Evolutionary conservation across 2,329 filamentous ascomycete species (phyloP), one percentile per base, ranked within the genome.

Genomic region (Niveomyces coronatus): DNA sequence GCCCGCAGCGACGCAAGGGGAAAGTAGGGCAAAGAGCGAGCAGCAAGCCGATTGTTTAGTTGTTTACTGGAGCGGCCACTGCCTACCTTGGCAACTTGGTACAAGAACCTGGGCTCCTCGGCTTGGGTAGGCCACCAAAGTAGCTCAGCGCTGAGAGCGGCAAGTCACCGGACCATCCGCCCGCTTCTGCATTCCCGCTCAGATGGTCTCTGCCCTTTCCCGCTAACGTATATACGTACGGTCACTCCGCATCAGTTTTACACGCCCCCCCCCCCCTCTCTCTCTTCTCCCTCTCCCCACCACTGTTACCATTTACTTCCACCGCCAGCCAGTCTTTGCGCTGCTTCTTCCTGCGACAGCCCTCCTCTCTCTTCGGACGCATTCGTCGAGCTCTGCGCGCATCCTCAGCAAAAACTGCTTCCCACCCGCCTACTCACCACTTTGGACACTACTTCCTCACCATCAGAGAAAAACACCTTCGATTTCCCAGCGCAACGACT

Each of bases 101-200:
- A n/a, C n/a, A n/a, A n/a, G n/a, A n/a, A n/a, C n/a, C n/a, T n/a
- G n/a, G n/a, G n/a, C n/a, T n/a, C n/a, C n/a, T n/a, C n/a, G n/a
- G n/a, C n/a, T n/a, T n/a, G n/a, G n/a, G n/a, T n/a, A n/a, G n/a
- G n/a, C n/a, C n/a, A n/a, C n/a, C n/a, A n/a, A n/a, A 23, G 30
- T 20, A 26, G 23, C 30, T 52, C 53, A 50, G 53, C 47, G 49
- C 52, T 60, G 56, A 55, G 55, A 58, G 52, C 55, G 56, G 53
- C 56, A 54, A 56, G 55, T 58, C 55, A 55, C 54, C 54, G 54
- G 55, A 44, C 56, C 51, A 57, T 54, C 56, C 54, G 54, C 49
- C 56, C 53, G 47, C 45, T 52, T 52, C 53, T 55, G 50, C 56
- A 55, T 57, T 59, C 56, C 56, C 55, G 54, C 47, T 49, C 45